Conservation (phyloP, 139 green algal species). For the Klebsormidium nitens region DNA sequence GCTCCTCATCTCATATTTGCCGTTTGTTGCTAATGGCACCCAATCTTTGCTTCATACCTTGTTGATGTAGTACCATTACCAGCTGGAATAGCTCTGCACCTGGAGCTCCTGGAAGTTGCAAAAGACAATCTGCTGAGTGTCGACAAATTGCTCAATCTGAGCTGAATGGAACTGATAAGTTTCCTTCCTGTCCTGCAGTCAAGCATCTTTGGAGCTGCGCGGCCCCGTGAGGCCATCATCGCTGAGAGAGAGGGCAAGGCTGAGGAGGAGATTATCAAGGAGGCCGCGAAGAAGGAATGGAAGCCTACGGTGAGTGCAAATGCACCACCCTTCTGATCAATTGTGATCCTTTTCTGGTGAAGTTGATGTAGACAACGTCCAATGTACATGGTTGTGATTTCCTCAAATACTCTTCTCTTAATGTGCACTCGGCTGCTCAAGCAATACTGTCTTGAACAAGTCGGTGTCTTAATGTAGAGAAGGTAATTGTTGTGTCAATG, state of each 20-base stretch:
- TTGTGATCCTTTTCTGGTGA: slow-evolving; percentile 7
- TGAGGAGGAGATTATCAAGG: slow-evolving; percentile 36
- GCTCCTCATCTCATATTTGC: too few relatives aligned
- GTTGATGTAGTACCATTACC: too few relatives aligned
- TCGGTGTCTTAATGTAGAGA: not conserved
- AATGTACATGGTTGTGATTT: too few relatives aligned
- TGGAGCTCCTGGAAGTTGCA: too few relatives aligned
- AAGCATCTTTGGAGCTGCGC: slow-evolving; percentile 37
- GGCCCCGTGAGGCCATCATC: slow-evolving; percentile 38
- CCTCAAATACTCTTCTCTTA: too few relatives aligned
- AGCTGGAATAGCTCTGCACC: too few relatives aligned
- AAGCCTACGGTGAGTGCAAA: slow-evolving; percentile 33
- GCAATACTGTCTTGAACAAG: not conserved
- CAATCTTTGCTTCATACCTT: too few relatives aligned
- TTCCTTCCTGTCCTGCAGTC: slow-evolving; percentile 20
- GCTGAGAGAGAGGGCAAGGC: slow-evolving; percentile 38
- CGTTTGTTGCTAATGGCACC: too few relatives aligned
- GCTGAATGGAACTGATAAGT: not conserved
- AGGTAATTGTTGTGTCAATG: too few relatives aligned
- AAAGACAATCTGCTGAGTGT: too few relatives aligned
- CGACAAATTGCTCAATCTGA: not conserved
- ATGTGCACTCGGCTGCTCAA: not conserved
- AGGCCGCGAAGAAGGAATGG: slow-evolving; percentile 39
- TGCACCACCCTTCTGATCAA: too few relatives aligned
- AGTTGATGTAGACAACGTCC: too few relatives aligned